A percentile compares a stretch with the other conserved stretches of the same genome.
These are phyloP conservation scores for Mortierella sp. DNA, from an alignment of 371 early-diverging fungal genomes.

Conservation along the genomic window DNA sequence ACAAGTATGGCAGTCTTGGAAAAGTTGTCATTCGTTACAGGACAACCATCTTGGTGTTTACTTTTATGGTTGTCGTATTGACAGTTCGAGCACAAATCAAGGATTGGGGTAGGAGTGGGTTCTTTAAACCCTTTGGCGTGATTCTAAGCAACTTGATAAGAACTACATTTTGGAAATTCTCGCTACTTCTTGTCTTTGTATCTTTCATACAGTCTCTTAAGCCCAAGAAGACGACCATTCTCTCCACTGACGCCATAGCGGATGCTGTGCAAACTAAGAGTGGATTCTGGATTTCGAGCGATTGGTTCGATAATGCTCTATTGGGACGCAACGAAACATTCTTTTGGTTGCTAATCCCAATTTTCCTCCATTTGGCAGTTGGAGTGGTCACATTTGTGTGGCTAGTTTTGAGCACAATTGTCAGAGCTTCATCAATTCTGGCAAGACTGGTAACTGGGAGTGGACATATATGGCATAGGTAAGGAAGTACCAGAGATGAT, in stretches of 20 bases:
- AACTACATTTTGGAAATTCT: constrained; percentile 23
- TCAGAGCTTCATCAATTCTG: constrained; percentile 24
- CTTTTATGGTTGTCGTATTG: constrained; percentile 73
- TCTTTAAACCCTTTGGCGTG: constrained; percentile 28
- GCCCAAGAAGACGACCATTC: constrained; percentile 7
- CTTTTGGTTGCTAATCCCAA: constrained; percentile 71
- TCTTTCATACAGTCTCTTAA: constrained; percentile 18
- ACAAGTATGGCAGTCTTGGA: constrained; percentile 81
- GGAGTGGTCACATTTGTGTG: constrained; percentile 66
- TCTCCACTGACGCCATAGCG: neutral
- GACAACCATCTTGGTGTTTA: constrained; percentile 73
- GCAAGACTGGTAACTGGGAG: neutral
- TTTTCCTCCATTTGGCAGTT: constrained; percentile 63
- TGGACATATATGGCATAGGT: neutral
- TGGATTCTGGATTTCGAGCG: neutral
- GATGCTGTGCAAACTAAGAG: neutral
- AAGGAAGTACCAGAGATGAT: neutral
- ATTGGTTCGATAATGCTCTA: constrained; percentile 57
- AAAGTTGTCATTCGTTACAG: constrained; percentile 80
- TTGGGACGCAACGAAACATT: constrained; percentile 68
- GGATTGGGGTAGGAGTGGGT: constrained; percentile 61
- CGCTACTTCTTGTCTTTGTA: constrained; percentile 10
- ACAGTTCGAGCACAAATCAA: constrained; percentile 71
- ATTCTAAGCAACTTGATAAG: constrained; percentile 3
- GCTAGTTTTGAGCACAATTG: constrained; percentile 53